phyloP scores from a whole-genome alignment of 148 eudicot species.

The Amaranthus hypochondriacus region DNA sequence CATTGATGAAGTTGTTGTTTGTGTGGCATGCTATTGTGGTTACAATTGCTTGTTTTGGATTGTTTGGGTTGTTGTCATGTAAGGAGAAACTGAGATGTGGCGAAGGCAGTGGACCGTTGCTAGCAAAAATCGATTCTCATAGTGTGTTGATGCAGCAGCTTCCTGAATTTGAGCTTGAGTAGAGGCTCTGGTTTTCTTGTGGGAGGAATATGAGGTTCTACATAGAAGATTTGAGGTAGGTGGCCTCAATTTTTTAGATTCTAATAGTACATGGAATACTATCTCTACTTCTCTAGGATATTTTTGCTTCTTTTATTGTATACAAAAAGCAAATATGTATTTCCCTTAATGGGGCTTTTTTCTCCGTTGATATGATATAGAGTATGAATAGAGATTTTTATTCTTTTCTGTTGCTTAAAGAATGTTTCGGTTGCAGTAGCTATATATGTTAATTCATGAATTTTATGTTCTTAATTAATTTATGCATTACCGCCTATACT shows the following conservation, averaged over 20 bases:
- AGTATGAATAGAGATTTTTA: not conserved
- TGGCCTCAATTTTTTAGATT: conserved; percentile 12
- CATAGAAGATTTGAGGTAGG: conserved; percentile 20
- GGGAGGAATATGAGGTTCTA: not conserved
- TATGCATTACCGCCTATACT: no score
- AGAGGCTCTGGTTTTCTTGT: not conserved
- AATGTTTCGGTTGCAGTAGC: not conserved
- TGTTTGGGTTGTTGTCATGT: conserved; percentile 47
- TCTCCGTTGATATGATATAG: not conserved
- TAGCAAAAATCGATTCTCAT: conserved; percentile 55
- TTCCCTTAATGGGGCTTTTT: conserved; percentile 2
- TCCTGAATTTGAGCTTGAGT: conserved; percentile 57
- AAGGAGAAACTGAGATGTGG: conserved; percentile 38
- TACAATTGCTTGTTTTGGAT: conserved; percentile 37
- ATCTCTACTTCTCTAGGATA: not conserved
- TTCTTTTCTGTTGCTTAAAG: not conserved
- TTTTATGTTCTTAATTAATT: no score
- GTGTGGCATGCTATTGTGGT: conserved; percentile 57
- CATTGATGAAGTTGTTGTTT: conserved; percentile 69
- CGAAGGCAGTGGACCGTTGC: conserved; percentile 47
- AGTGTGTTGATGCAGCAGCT: conserved; percentile 36
- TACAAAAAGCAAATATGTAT: conserved; percentile 8
- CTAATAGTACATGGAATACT: conserved; percentile 4
- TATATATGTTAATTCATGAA: no score
- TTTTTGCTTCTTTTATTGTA: conserved; percentile 5